These are phyloP conservation scores for Diaporthe eres DNA, from an alignment of 2,329 filamentous ascomycete genomes.

Conservation along the genomic window DNA sequence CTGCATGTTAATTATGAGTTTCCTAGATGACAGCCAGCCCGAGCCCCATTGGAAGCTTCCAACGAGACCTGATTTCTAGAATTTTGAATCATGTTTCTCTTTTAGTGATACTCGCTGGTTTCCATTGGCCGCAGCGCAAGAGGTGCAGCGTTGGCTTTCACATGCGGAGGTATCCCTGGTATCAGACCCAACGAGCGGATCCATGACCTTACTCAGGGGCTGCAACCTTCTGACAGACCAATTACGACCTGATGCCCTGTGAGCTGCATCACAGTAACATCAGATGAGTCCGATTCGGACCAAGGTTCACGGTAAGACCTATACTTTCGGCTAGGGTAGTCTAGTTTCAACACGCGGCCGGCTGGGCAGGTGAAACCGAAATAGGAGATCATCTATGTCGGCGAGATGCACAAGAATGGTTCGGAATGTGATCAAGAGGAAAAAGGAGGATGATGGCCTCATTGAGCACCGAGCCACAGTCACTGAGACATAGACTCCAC, in stretches of 20 bases:
- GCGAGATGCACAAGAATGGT: not conserved
- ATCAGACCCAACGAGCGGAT: not conserved
- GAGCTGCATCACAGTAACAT: slow-evolving; percentile 19
- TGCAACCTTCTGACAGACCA: not conserved
- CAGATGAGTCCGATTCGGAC: slow-evolving; percentile 18
- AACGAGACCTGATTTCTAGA: not conserved
- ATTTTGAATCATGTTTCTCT: slow-evolving; percentile 12
- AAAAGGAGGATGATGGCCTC: not conserved
- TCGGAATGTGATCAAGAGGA: not conserved
- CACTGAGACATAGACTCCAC: not conserved
- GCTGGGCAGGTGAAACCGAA: slow-evolving; percentile 12
- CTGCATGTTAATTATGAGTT: not conserved
- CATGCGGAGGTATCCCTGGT: not conserved
- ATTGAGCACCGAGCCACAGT: not conserved
- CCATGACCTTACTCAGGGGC: slow-evolving; percentile 27
- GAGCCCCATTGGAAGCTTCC: not conserved
- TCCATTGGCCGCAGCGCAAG: not conserved
- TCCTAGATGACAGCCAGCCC: not conserved
- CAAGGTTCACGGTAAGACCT: slow-evolving; percentile 15
- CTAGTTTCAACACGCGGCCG: slow-evolving; percentile 22
- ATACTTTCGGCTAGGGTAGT: not conserved
- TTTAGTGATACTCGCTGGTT: not conserved
- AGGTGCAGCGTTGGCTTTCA: not conserved
- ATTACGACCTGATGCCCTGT: slow-evolving; percentile 10
- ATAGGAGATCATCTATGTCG: not conserved